Percentiles rank a stretch among this genome's conserved stretches.
Evolutionary conservation across 805 yeast species (phyloP).

Genomic region (Cephaloascus albidus): DNA sequence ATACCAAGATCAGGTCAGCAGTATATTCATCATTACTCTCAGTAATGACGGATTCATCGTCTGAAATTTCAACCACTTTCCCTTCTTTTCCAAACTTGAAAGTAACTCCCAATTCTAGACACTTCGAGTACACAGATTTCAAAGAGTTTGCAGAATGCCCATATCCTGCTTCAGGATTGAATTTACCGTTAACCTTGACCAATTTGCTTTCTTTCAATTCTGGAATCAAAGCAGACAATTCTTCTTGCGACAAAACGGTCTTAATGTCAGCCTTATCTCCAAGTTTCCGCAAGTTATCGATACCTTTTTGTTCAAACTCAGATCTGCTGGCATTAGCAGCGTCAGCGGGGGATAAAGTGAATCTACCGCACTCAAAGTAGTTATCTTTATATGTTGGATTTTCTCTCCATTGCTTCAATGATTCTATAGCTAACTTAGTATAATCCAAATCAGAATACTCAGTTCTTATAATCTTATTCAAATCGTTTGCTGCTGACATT

Average conservation of each 20-base stretch:
- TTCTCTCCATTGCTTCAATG: constrained; percentile 26
- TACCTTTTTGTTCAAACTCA: constrained; percentile 25
- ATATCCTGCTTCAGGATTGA: constrained; percentile 31
- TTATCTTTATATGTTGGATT: constrained; percentile 20
- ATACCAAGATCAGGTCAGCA: constrained; percentile 23
- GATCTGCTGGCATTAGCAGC: constrained; percentile 18
- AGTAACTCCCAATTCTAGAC: constrained; percentile 18
- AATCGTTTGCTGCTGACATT: constrained; percentile 37
- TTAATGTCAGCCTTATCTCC: constrained; percentile 16
- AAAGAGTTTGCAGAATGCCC: constrained; percentile 32
- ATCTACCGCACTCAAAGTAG: constrained; percentile 32
- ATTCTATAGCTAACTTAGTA: constrained; percentile 33
- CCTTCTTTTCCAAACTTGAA: constrained; percentile 19
- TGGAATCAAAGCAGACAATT: constrained; percentile 12
- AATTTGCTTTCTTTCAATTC: constrained; percentile 10
- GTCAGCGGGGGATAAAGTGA: constrained; percentile 21
- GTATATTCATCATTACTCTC: constrained; percentile 15
- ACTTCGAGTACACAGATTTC: constrained; percentile 16
- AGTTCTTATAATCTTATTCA: constrained; percentile 37
- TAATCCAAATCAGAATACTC: constrained; percentile 36
- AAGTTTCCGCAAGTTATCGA: constrained; percentile 18
- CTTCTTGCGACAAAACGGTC: constrained; percentile 16
- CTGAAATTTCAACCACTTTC: constrained; percentile 1
- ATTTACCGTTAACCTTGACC: constrained; percentile 6
- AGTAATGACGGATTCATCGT: constrained; percentile 1